Evolutionary conservation across 371 early-diverging fungal species (phyloP).

Genomic region (Conidiobolus coronatus): DNA sequence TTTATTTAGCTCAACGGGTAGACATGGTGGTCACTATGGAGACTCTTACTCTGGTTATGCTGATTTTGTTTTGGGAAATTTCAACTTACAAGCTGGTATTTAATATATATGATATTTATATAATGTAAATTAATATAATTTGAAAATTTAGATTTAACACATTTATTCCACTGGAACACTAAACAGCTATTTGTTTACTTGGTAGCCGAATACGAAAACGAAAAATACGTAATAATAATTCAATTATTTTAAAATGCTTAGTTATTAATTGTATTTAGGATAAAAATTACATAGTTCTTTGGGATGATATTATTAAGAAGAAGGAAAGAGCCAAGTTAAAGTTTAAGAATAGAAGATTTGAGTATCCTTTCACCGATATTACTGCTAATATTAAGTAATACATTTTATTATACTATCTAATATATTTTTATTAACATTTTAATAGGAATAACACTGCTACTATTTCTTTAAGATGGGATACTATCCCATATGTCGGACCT

Average conservation of each 20-base stretch:
- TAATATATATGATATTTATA: neutral
- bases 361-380: conserved; percentile 44
- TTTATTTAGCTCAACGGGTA: neutral
- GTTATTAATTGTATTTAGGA: conserved; percentile 4
- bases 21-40: neutral
- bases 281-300: conserved; percentile 63
- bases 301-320: conserved; percentile 70
- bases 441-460: neutral
- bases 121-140: neutral
- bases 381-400: conserved; percentile 10
- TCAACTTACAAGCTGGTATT: conserved; percentile 6
- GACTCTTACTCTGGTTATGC: neutral
- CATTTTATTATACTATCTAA: neutral
- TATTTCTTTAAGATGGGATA: conserved; percentile 52
- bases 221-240: conserved; percentile 19
- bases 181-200: conserved; percentile 81
- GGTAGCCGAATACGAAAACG: conserved; percentile 60
- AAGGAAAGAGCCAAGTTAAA: conserved; percentile 38
- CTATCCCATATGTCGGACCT: conserved; percentile 65
- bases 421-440: neutral
- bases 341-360: conserved; percentile 33
- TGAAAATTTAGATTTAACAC: conserved; percentile 36
- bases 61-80: neutral
- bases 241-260: neutral
- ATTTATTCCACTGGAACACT: conserved; percentile 88